Evolutionary conservation across 768 basidiomycete genomes (phyloP), one percentile per base, ranked within the genome.

Genomic region (Imleria badia): DNA sequence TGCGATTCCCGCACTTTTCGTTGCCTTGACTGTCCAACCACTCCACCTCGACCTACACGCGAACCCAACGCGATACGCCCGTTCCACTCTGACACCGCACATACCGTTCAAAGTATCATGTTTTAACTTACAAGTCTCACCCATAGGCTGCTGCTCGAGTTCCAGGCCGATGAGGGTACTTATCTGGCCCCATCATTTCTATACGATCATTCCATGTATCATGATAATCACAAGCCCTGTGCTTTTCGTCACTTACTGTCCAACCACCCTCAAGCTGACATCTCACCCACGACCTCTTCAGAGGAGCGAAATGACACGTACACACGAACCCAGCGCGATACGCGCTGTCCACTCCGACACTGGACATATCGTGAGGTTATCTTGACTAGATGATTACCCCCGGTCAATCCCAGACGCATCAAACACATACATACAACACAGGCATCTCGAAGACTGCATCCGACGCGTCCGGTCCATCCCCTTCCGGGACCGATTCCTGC

Each of bases 331-430:
- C 36, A 79, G 56, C 2, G 74, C 66, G 45, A 81, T 76, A 8
- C 58, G 68, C 7, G 80, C 80, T 47, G 63, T 76, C 39, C 73
- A 66, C 56, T 82, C 81, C 6, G 73, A 74, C 36, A 82, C 72
- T 9, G 77, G 72, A 55, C 79, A 82, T 48, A 71, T 68, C 12
- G 67, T 76, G 7, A 79, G 64, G 58, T 81, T 80, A 57, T 81
- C 79, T 62, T 76, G n/a, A n/a, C n/a, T n/a, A n/a, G n/a, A n/a
- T 43, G 17, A 52, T 41, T 9, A 12, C 10, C 22, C 15, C 26
- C 9, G 14, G n/a, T 43, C 45, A 34, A 22, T 26, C 19, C 10
- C 36, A 58, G 10, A 33, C 43, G 17, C 14, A 14, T 22, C 7
- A 6, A 9, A 31, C 10, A 5, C 15, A 39, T 13, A 20, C 26